Evolutionary conservation across 2,329 filamentous ascomycete genomes (phyloP).

Genomic region (Arachnomyces sp.): DNA sequence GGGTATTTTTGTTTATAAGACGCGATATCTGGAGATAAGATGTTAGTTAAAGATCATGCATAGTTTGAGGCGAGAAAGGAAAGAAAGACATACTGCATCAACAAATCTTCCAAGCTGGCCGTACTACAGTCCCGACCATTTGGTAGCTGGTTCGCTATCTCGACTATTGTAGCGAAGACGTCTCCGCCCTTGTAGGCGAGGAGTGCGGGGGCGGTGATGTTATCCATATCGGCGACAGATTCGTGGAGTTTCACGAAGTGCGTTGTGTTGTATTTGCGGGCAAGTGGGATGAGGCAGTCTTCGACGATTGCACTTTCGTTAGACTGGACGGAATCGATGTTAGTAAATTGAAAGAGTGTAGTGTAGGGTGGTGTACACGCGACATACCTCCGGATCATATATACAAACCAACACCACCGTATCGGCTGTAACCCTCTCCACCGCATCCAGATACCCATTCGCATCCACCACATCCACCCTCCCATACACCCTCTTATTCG

Average conservation of each 20-base stretch:
- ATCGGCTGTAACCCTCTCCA: constrained; percentile 76
- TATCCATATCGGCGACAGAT: constrained; percentile 88
- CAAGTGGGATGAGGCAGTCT: constrained; percentile 65
- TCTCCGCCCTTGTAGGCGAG: constrained; percentile 85
- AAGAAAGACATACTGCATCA: constrained; percentile 43
- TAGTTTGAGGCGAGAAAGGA: not conserved
- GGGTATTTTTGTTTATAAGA: constrained; percentile 16
- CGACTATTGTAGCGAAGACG: constrained; percentile 81
- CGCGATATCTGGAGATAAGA: constrained; percentile 18
- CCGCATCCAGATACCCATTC: constrained; percentile 85
- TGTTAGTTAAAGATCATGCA: constrained; percentile 7
- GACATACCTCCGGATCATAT: constrained; percentile 71
- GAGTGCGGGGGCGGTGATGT: constrained; percentile 76
- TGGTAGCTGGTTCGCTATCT: constrained; percentile 78
- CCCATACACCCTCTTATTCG: constrained; percentile 70
- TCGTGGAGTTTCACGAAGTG: constrained; percentile 89
- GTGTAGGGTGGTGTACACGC: constrained; percentile 3
- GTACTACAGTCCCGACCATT: constrained; percentile 43
- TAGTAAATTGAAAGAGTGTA: constrained; percentile 1
- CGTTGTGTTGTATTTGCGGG: constrained; percentile 59
- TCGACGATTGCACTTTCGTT: constrained; percentile 72
- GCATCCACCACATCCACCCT: constrained; percentile 78
- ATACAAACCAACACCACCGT: constrained; percentile 89
- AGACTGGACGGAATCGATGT: constrained; percentile 46
- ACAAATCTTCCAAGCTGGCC: constrained; percentile 48